Conservation (phyloP, 345 rosid species). For the Arabidopsis arenosa region DNA sequence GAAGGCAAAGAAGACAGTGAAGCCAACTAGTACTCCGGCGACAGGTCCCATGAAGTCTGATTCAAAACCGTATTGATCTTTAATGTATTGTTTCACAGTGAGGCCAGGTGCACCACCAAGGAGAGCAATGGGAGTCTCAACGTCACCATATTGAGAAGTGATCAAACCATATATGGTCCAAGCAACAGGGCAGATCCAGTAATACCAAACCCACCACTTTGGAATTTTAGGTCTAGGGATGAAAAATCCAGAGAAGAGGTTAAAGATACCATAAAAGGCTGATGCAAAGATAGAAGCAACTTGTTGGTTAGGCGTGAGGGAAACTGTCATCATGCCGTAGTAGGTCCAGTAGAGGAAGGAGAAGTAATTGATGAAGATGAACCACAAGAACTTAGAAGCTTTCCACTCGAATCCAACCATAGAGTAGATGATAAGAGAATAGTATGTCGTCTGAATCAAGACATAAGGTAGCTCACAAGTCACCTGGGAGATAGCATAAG, state of each 20-base stretch:
- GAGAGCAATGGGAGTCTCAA: slow-evolving; percentile 41
- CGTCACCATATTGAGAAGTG: slow-evolving; percentile 71
- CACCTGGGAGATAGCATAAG: slow-evolving; percentile 74
- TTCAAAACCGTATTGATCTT: slow-evolving; percentile 66
- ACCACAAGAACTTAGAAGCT: slow-evolving; percentile 74
- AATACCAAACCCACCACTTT: slow-evolving; percentile 92
- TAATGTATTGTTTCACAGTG: slow-evolving; percentile 50
- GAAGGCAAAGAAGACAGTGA: slow-evolving; percentile 72
- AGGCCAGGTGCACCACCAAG: slow-evolving; percentile 46
- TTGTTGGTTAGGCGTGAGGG: slow-evolving; percentile 88
- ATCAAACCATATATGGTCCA: slow-evolving; percentile 78
- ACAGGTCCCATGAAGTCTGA: slow-evolving; percentile 76
- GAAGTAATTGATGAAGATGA: slow-evolving; percentile 74
- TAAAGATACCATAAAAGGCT: slow-evolving; percentile 75
- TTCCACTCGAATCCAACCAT: slow-evolving; percentile 84
- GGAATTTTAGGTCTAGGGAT: slow-evolving; percentile 87
- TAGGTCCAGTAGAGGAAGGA: slow-evolving; percentile 92
- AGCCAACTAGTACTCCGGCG: slow-evolving; percentile 65
- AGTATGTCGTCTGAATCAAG: slow-evolving; percentile 63
- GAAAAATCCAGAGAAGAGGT: slow-evolving; percentile 87
- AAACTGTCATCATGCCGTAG: slow-evolving; percentile 92
- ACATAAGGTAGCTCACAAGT: slow-evolving; percentile 72
- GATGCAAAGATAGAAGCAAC: slow-evolving; percentile 78
- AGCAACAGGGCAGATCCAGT: slow-evolving; percentile 84
- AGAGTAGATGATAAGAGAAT: slow-evolving; percentile 70